Base-by-base conservation (phyloP, 805 yeast species). In the Yamadazyma takamatsuzukensis region DNA sequence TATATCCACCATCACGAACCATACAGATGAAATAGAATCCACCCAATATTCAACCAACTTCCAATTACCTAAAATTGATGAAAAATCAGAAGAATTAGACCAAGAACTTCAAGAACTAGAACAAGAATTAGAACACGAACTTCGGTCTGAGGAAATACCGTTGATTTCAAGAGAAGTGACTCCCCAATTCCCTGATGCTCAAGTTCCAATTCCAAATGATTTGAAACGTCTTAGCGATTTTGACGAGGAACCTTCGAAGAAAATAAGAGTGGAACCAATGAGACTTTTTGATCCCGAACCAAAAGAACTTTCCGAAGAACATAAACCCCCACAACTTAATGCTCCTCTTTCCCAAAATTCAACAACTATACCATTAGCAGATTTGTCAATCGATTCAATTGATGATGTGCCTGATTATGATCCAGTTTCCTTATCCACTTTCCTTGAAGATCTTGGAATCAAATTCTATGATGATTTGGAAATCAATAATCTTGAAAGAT, bases 381-480 rank as follows among this genome's bases (percentile, higher is more conserved):
- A 41, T 8, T 45, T 39, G 6, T n/a, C n/a, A n/a, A n/a, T n/a
- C n/a, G n/a, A n/a, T n/a, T n/a, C n/a, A n/a, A n/a, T n/a, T n/a
- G 48, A 44, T 3, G 49, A 51, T 18, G 54, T 43, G 12, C 10
- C 21, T 2, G 48, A 54, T 25, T 59, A 56, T 32, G 39, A 37
- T 3, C 59, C 64, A 4, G 68, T 67, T 3, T 45, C 65, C 2
- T 51, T 71, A 18, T 47, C 52, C 2, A 54, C 58, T 11, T 71
- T 71, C 31, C 47, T 71, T 44, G 43, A 46, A 6, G 67, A 64
- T 30, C 54, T 70, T 14, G 64, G 64, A 3, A 55, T 70, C 11
- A 58, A 56, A 31, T 71, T 71, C 36, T 70, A 61, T 43, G 76
- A 71, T 43, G 75, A 71, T 42, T 54, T 69, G 30, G 66, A 62